Base-by-base conservation (phyloP, 129 eudicot species). In the Ambrosia artemisiifolia region DNA sequence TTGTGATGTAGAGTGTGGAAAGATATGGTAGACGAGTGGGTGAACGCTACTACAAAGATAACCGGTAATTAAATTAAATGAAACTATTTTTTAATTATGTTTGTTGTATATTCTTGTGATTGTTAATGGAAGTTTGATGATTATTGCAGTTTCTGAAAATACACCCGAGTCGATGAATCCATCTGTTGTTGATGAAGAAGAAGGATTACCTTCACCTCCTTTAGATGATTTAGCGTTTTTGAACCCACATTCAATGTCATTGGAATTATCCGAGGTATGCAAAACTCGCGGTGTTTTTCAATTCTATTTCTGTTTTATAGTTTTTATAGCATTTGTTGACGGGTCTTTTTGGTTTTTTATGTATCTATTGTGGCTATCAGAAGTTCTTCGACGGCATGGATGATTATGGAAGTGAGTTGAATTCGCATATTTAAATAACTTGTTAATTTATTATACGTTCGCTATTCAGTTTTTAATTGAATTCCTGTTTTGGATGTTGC, bases 161-260 rank as follows among this genome's bases (percentile, higher is more conserved):
- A 84, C 92, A 10, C 86, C 96, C 4, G 96, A 87, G 67, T 93
- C 98, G 40, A 62, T 82, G 24, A 87, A 93, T 71, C 96, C 95
- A 3, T 90, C 95, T 14, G 81, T 79, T 67, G 56, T 85, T 19
- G 98, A 91, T 49, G 95, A 89, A 72, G 98, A 93, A 55, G 95
- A 87, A 68, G 96, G 96, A 7, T 84, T 93, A n/a, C 96, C 98
- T 33, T 89, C 98, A 73, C 98, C 98, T 68, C 96, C 98, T 16
- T 48, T 87, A 16, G 98, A 93, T 20, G 98, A 93, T 75, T 85
- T 91, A 68, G 86, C 83, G n/a, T 90, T 93, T 75, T 77, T 85
- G 78, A 73, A 91, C 76, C 73, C 88, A 46, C 87, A 78, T 32
- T 5, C 85, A 18, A 80, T 79, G 79, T 43, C 93, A 68, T 72